Evolutionary conservation across 768 basidiomycete genomes (phyloP).

Genomic region (Collybia sp.): DNA sequence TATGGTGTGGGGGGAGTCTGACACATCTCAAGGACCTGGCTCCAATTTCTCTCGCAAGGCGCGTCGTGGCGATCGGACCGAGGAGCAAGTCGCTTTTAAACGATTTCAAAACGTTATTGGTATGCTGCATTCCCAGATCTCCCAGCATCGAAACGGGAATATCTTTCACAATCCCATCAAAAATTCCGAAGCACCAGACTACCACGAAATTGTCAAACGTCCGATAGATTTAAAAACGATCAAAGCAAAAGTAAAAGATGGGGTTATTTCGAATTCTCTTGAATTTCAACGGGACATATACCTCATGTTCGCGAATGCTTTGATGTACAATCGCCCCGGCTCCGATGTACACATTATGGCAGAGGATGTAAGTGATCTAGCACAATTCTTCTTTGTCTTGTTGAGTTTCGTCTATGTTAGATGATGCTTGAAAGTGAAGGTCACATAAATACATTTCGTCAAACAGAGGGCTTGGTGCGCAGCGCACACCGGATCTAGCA

Average conservation of each 20-base stretch:
- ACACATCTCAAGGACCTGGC: background rate
- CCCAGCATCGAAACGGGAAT: constrained; percentile 81
- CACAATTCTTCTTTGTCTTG: background rate
- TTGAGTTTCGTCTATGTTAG: constrained; percentile 25
- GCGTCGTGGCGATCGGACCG: constrained; percentile 35
- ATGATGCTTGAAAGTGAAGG: constrained; percentile 75
- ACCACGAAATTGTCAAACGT: constrained; percentile 87
- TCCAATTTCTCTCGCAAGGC: constrained; percentile 15
- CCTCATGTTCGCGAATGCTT: constrained; percentile 94
- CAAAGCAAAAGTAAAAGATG: constrained; percentile 81
- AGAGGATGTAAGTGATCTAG: constrained; percentile 64
- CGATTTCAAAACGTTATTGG: constrained; percentile 79
- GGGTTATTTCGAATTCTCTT: constrained; percentile 69
- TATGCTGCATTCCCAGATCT: constrained; percentile 78
- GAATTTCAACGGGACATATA: constrained; percentile 90
- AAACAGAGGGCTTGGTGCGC: constrained; percentile 68
- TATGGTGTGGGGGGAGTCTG: too few relatives aligned
- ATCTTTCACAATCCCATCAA: constrained; percentile 92
- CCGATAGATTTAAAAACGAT: constrained; percentile 96
- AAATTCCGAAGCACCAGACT: constrained; percentile 84
- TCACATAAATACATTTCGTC: constrained; percentile 64
- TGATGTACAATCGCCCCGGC: constrained; percentile 92
- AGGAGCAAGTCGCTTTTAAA: constrained; percentile 55
- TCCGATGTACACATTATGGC: constrained; percentile 90
- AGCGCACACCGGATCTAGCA: constrained; percentile 29